These are phyloP conservation scores for Fusarium multiceps DNA, from an alignment of 2,329 filamentous ascomycete genomes.

Conservation along the genomic window DNA sequence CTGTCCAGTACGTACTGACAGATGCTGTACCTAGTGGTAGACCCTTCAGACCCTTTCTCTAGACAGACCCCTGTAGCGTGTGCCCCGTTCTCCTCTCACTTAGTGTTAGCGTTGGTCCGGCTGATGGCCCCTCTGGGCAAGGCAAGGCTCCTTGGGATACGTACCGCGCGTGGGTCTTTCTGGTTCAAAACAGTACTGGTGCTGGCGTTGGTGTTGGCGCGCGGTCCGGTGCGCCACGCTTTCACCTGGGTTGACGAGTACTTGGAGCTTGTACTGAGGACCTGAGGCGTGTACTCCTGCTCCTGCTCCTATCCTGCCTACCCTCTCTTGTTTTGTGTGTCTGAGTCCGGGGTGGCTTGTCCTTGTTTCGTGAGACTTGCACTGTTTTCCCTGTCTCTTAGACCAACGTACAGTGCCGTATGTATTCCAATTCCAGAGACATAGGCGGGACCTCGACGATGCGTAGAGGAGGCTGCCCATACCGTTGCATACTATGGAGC, in stretches of 20 bases:
- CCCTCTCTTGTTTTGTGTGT: constrained; percentile 24
- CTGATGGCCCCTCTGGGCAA: constrained; percentile 14
- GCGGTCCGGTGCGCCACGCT: constrained; percentile 39
- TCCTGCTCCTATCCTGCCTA: background rate
- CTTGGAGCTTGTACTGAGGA: constrained; percentile 32
- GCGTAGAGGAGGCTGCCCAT: background rate
- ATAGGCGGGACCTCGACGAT: background rate
- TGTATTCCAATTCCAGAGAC: background rate
- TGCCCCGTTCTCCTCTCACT: constrained; percentile 1
- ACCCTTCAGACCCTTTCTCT: constrained; percentile 21
- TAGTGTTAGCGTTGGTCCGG: constrained; percentile 23
- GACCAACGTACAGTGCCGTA: constrained; percentile 29
- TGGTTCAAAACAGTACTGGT: background rate
- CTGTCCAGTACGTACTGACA: background rate
- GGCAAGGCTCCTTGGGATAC: constrained; percentile 9
- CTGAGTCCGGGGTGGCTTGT: constrained; percentile 42
- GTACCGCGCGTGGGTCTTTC: constrained; percentile 17
- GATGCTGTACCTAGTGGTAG: background rate
- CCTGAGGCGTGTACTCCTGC: constrained; percentile 18
- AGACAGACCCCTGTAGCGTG: constrained; percentile 9
- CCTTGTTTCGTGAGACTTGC: constrained; percentile 18
- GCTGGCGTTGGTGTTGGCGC: constrained; percentile 20
- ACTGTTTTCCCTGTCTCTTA: constrained; percentile 24
- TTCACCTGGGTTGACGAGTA: constrained; percentile 22
- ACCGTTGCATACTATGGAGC: constrained; percentile 11